A percentile compares a stretch with the other conserved stretches of the same genome.
Evolutionary conservation across 2,329 filamentous ascomycete genomes (phyloP).

Genomic region (Colletotrichum karsti): DNA sequence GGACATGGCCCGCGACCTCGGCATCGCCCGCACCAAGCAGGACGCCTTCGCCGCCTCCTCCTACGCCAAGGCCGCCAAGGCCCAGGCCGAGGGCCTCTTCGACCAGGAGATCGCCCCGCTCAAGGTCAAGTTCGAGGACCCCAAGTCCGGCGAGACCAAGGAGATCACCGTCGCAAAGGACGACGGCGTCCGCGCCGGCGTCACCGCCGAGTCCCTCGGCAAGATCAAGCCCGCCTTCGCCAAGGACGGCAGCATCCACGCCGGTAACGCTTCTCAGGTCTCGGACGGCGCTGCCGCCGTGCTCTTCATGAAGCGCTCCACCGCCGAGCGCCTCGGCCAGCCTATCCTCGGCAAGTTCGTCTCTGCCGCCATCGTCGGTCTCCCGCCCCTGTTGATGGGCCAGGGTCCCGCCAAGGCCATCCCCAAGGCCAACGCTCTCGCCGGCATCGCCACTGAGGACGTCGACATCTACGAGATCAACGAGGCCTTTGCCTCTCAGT

Average conservation of each 20-base stretch:
- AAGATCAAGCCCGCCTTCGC: constrained; percentile 93
- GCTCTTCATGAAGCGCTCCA: constrained; percentile 93
- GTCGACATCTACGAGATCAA: constrained; percentile 99
- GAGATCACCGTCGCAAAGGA: constrained; percentile 85
- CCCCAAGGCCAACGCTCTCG: constrained; percentile 87
- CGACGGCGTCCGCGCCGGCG: constrained; percentile 85
- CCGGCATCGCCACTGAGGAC: constrained; percentile 86
- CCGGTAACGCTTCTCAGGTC: constrained; percentile 94
- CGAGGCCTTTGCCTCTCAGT: constrained; percentile 97
- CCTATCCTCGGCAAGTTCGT: constrained; percentile 93
- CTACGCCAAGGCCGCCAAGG: constrained; percentile 88
- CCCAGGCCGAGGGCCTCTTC: constrained; percentile 90
- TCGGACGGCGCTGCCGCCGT: constrained; percentile 96
- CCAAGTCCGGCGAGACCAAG: constrained; percentile 87
- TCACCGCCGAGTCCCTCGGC: constrained; percentile 86
- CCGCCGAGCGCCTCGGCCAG: constrained; percentile 88
- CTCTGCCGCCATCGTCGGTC: constrained; percentile 83
- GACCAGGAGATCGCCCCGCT: constrained; percentile 90
- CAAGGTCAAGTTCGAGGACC: constrained; percentile 87
- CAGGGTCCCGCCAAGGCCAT: constrained; percentile 96
- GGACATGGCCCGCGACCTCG: constrained; percentile 89
- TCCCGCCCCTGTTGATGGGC: constrained; percentile 94
- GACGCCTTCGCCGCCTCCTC: constrained; percentile 94
- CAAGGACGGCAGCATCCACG: constrained; percentile 93
- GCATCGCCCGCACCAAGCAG: constrained; percentile 76